Base-by-base conservation (phyloP, 1,284 basidiomycete genomes). In the Tylopilus microsporus region DNA sequence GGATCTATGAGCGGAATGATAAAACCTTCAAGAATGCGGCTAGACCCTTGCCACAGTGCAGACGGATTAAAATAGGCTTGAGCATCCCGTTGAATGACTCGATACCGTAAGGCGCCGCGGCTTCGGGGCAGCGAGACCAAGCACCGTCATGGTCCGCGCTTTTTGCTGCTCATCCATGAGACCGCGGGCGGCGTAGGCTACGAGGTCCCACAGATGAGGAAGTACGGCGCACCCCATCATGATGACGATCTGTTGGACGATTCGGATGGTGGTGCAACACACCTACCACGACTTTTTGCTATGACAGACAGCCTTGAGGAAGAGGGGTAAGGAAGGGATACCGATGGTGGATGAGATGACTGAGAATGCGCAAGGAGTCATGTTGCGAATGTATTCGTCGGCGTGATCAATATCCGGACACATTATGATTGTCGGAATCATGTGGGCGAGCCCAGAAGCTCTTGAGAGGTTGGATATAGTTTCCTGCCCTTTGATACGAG, bases 231-330 rank as follows among this genome's bases (percentile, higher is more conserved):
- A 25, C 25, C 25, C 25, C 25, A 25, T 98, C 94, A 99, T 98
- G 72, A 99, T 97, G 21, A 97, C 95, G 60, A 99, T 99, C 74
- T 99, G 97, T 77, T 99, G 97, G 21, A 99, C 94, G 65, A 99
- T 99, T 69, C 95, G 94, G 69, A 99, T 98, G 76, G 97, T 96
- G 3, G 97, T 99, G 75, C 99, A 96, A 61, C 96, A 87, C 13
- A 97, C 97, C 75, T 99, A 96, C 97, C 97, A 98, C 19, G 94
- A 98, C 77, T 99, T 99, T 76, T 99, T 99, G 58, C 93, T 96
- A 59, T 93, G 89, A 77, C 96, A 99, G 55, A 99, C 95, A 48
- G 96, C 97, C 75, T 96, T 96, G 60, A 99, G 81, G 86, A 99
- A 99, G 42, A 25, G 25, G 25, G 25, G 25, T 25, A 25, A 25